A percentile compares a stretch with the other conserved stretches of the same genome.
Evolutionary conservation across 352 stramenopile genomes (phyloP).

Genomic region (Pythium dissotocum): DNA sequence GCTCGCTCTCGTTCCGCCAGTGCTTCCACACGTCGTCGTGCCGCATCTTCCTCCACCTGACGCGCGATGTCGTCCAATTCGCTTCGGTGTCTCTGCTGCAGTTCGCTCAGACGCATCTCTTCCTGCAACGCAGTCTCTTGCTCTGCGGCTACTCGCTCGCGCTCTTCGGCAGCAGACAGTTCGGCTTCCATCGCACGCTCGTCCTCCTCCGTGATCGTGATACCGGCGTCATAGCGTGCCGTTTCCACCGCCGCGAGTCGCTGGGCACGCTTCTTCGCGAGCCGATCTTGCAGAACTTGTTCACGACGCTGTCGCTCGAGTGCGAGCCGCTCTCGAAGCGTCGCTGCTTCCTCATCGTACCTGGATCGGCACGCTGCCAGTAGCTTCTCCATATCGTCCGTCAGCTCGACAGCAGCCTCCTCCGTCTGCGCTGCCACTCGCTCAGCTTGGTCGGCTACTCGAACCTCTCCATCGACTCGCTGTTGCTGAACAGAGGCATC

Average conservation of each 20-base stretch:
- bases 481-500: background rate
- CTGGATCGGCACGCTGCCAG: slow-evolving; percentile 6
- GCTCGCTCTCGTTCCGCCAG: slow-evolving; percentile 10
- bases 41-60: slow-evolving; percentile 16
- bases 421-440: slow-evolving; percentile 11
- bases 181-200: slow-evolving; percentile 18
- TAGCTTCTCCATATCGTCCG: slow-evolving; percentile 16
- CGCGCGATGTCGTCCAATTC: slow-evolving; percentile 2
- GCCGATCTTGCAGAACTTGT: slow-evolving; percentile 12
- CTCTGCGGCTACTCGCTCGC: slow-evolving; percentile 22
- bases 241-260: background rate
- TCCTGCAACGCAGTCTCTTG: slow-evolving; percentile 1
- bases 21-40: background rate
- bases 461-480: background rate
- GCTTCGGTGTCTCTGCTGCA: background rate
- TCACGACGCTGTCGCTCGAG: slow-evolving; percentile 15
- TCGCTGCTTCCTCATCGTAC: slow-evolving; percentile 8
- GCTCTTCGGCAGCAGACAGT: slow-evolving; percentile 20
- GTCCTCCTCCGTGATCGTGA: slow-evolving; percentile 9
- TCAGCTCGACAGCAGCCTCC: background rate
- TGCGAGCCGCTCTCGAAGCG: slow-evolving; percentile 10
- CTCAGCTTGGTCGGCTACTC: slow-evolving; percentile 8
- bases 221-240: background rate
- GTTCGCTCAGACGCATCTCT: slow-evolving; percentile 15
- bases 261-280: slow-evolving; percentile 6